Evolutionary conservation across 768 basidiomycete genomes (phyloP), one percentile per base, ranked within the genome.

Genomic region (Mycena indigotica): DNA sequence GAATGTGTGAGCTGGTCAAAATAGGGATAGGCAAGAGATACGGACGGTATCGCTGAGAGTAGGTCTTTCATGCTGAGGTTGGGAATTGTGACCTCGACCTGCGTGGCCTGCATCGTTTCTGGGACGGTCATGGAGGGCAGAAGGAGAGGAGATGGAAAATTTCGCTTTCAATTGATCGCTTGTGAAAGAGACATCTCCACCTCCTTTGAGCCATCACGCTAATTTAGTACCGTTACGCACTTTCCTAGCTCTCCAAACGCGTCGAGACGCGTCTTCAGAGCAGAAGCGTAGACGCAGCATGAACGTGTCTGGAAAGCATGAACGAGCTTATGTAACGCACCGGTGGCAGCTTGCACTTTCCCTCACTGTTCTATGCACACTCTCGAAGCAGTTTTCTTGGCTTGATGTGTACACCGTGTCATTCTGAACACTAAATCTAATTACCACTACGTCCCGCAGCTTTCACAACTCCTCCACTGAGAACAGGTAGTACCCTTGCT

Each of bases 11-110:
- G 46, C 23, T n/a, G n/a, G n/a, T n/a, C n/a, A n/a, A n/a, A n/a
- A n/a, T n/a, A n/a, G n/a, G 54, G 16, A 6, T 32, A 10, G 24
- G n/a, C 40, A 17, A 40, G 39, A 53, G 35, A 58, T 28, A 80
- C 88, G 61, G 67, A 91, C 85, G 94, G 94, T 69, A 97, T 95
- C n/a, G 81, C 83, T 44, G 83, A 83, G 52, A 95, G 80, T 63
- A 96, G 70, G 66, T 97, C 91, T 77, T 95, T 97, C 73, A 95
- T 83, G 38, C 90, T 81, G 60, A 93, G 83, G 77, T 92, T 87
- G 21, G 94, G 93, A 61, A 96, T 87, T 16, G 80, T 65, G 57
- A 84, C 81, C 46, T 80, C 77, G 39, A 75, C 80, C 74, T 90
- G 89, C 63, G 86, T 77, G 24, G 44, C 49, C 17, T 21, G 15